These are phyloP conservation scores for Penicillium roqueforti DNA, from an alignment of 495 filamentous ascomycete species.

Conservation along the genomic window DNA sequence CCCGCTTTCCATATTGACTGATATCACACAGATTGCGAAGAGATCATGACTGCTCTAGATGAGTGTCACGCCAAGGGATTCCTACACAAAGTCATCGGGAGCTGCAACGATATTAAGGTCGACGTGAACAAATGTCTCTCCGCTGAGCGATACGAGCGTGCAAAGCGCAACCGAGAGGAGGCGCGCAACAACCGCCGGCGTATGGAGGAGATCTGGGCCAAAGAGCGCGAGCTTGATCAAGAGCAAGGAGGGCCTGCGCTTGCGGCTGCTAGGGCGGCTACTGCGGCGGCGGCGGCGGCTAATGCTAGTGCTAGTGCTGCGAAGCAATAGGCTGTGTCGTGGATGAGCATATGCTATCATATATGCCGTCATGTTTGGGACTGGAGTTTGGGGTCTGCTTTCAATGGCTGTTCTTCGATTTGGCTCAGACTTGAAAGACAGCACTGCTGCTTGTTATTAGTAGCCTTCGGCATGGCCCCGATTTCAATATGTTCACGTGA, in stretches of 20 bases:
- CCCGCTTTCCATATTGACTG: conserved; percentile 6
- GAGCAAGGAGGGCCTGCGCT: conserved; percentile 6
- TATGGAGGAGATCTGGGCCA: conserved; percentile 72
- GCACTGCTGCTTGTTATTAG: background rate
- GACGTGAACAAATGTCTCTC: conserved; percentile 79
- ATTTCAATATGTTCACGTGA: background rate
- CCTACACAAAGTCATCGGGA: conserved; percentile 79
- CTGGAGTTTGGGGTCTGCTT: conserved; percentile 17
- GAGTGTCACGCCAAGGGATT: conserved; percentile 94
- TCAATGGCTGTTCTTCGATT: conserved; percentile 3
- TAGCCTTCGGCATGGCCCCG: background rate
- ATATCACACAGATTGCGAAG: conserved; percentile 71
- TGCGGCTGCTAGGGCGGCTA: background rate
- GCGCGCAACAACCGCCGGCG: conserved; percentile 64
- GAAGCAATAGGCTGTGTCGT: conserved; percentile 15
- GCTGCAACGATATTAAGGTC: conserved; percentile 81
- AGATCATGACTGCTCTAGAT: conserved; percentile 86
- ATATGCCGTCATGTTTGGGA: conserved; percentile 4
- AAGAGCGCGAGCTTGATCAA: conserved; percentile 41
- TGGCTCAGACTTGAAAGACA: background rate
- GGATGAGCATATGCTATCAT: background rate
- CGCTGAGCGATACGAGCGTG: conserved; percentile 70
- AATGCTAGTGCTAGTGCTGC: conserved; percentile 1
- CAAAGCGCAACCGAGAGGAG: conserved; percentile 66
- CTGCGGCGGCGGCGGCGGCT: background rate